Conservation (phyloP, 2,329 filamentous ascomycete species). For the Epicoccum sorghinum region DNA sequence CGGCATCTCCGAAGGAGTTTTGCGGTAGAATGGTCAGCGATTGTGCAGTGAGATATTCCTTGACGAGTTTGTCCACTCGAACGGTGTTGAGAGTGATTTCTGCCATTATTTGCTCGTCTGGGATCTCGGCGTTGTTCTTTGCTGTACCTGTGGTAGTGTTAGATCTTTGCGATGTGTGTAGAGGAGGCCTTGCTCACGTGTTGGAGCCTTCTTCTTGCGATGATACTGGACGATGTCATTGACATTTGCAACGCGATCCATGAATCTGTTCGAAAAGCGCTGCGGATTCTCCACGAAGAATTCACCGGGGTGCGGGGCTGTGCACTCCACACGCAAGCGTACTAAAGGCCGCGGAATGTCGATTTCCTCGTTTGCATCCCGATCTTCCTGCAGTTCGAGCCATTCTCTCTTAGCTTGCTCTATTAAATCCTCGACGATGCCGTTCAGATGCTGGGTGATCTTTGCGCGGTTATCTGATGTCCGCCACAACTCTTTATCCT, state of each 20-base stretch:
- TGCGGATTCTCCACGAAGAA: constrained; percentile 96
- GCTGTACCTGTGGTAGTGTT: constrained; percentile 42
- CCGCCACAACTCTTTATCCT: constrained; percentile 75
- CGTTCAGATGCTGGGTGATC: constrained; percentile 76
- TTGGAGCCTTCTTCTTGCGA: constrained; percentile 74
- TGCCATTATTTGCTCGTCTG: constrained; percentile 68
- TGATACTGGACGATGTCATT: constrained; percentile 95
- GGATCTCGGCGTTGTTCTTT: constrained; percentile 62
- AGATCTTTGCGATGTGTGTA: neutral
- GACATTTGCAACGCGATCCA: constrained; percentile 87
- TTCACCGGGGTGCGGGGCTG: constrained; percentile 79
- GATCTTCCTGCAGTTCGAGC: constrained; percentile 69
- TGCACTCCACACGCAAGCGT: constrained; percentile 88
- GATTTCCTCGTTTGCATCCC: constrained; percentile 60
- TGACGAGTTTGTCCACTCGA: constrained; percentile 86
- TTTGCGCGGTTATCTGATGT: constrained; percentile 83
- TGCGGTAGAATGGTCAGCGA: constrained; percentile 92
- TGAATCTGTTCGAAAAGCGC: constrained; percentile 90
- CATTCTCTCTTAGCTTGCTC: constrained; percentile 82
- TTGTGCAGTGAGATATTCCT: constrained; percentile 84
- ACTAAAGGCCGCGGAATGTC: constrained; percentile 81
- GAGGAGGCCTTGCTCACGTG: constrained; percentile 23
- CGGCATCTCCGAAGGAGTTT: constrained; percentile 89
- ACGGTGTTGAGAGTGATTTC: constrained; percentile 73
- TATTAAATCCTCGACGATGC: constrained; percentile 85